Percentiles rank a stretch among this genome's conserved stretches.
Evolutionary conservation across 2,329 filamentous ascomycete genomes (phyloP).

Genomic region (Amphichorda felina): DNA sequence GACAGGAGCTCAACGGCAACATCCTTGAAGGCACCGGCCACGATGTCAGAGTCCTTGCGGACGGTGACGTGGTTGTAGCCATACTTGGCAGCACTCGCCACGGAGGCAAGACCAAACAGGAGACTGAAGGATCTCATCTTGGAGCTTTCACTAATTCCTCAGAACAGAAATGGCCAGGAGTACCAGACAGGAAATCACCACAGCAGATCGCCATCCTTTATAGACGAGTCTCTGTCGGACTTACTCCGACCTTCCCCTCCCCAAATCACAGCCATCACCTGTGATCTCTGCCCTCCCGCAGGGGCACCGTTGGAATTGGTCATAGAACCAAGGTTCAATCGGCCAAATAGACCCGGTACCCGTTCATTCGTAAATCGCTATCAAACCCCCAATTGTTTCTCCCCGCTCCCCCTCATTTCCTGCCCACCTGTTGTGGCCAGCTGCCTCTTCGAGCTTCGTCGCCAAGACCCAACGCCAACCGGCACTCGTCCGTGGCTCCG

Average conservation of each 20-base stretch:
- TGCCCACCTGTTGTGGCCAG: neutral
- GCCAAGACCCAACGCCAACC: neutral
- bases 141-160: neutral
- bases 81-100: slow-evolving; percentile 6
- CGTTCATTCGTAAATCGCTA: no score
- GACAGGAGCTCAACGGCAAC: slow-evolving; percentile 8
- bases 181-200: neutral
- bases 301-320: no score
- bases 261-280: no score
- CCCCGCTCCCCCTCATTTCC: slow-evolving; percentile 1
- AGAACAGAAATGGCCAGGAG: no score
- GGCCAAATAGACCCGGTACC: no score
- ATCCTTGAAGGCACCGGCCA: slow-evolving; percentile 5
- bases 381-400: no score
- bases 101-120: slow-evolving; percentile 4
- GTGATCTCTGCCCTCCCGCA: no score
- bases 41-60: slow-evolving; percentile 4
- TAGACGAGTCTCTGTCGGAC: no score
- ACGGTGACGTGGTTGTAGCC: slow-evolving; percentile 7
- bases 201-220: neutral
- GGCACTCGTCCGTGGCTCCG: no score
- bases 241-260: no score
- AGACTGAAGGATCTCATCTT: slow-evolving; percentile 4
- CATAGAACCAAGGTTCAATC: no score
- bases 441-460: slow-evolving; percentile 1